Conservation (phyloP, 768 basidiomycete genomes). For the Suillus spraguei region DNA sequence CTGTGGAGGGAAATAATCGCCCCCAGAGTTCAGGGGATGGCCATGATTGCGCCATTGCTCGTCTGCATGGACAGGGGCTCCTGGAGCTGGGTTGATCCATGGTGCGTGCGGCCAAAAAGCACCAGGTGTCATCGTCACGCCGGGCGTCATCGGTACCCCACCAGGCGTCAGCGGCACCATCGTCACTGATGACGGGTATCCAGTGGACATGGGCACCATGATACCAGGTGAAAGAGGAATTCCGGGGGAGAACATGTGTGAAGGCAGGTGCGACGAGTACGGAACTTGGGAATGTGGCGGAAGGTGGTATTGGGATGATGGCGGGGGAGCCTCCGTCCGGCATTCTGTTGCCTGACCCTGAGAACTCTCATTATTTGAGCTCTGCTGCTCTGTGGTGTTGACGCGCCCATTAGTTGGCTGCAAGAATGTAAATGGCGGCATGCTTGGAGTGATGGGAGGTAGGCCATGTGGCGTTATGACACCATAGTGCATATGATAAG, state of each 20-base stretch:
- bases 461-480: constrained; percentile 75
- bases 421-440: constrained; percentile 93
- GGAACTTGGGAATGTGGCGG: constrained; percentile 23
- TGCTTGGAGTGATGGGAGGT: constrained; percentile 95
- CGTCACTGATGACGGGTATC: constrained; percentile 22
- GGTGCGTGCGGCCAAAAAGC: constrained; percentile 69
- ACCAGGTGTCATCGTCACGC: constrained; percentile 71
- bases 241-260: constrained; percentile 32
- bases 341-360: constrained; percentile 3
- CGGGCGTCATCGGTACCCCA: constrained; percentile 47
- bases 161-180: constrained; percentile 26
- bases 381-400: constrained; percentile 1
- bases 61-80: constrained; percentile 51
- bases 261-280: constrained; percentile 25
- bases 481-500: constrained; percentile 30
- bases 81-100: constrained; percentile 61
- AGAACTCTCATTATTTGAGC: constrained; percentile 14
- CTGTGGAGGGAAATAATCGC: constrained; percentile 46
- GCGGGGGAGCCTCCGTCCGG: constrained; percentile 14
- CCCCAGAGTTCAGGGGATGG: constrained; percentile 11
- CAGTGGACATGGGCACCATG: constrained; percentile 30
- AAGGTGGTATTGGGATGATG: constrained; percentile 15
- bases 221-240: constrained; percentile 35
- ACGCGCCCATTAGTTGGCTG: constrained; percentile 37
- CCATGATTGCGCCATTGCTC: constrained; percentile 16